Conservation (phyloP, 1,139 yeast genomes). For the Yamadazyma dendronema region DNA sequence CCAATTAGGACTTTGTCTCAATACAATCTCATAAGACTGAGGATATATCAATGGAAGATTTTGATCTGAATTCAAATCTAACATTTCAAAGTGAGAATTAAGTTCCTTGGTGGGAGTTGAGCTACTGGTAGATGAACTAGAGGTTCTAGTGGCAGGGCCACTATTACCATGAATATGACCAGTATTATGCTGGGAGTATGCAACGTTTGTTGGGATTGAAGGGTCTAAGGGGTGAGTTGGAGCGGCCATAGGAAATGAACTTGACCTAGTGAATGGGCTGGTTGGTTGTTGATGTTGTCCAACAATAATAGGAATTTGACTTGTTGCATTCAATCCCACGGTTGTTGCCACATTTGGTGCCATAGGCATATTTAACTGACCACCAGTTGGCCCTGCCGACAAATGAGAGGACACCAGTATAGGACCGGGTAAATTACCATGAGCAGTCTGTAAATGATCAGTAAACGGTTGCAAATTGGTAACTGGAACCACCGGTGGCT, state of each 20-base stretch:
- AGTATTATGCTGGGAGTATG: neutral
- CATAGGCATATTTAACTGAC: neutral
- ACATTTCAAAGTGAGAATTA: constrained; percentile 4
- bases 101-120: neutral
- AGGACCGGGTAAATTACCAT: neutral
- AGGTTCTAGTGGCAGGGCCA: neutral
- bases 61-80: constrained; percentile 1
- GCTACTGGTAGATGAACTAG: neutral
- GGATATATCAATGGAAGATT: constrained; percentile 2
- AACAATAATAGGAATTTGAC: neutral
- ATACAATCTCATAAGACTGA: constrained; percentile 66
- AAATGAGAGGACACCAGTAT: neutral
- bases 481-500: neutral
- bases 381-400: neutral
- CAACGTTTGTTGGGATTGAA: too few species aligned
- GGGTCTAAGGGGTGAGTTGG: too few species aligned
- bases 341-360: neutral
- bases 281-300: neutral
- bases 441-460: neutral
- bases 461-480: neutral
- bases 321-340: neutral
- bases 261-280: neutral
- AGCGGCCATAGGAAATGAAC: too few species aligned
- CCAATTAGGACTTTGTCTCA: constrained; percentile 78
- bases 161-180: neutral